Base-by-base conservation (phyloP, 208 protist species). In the Angomonas desouzai region DNA sequence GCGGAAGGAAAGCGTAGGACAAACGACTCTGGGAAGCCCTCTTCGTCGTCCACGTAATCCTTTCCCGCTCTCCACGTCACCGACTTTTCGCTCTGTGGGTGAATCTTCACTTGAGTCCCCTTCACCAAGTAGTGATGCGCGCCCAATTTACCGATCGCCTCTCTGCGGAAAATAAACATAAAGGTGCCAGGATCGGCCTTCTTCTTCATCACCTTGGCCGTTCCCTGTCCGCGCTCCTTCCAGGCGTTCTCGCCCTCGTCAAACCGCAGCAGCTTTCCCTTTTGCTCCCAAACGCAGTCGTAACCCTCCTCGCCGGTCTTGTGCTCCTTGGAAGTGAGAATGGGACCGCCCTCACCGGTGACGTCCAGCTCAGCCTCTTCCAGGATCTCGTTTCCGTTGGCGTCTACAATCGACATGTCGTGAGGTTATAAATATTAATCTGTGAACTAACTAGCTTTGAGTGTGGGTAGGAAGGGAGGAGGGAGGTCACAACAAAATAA, bases 221-320 rank as follows among this genome's bases (percentile, higher is more conserved):
- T 78, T 1, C 92, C 92, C 62, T 90, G 74, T 0, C 88, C 92
- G 45, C 92, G 82, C 77, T 97, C 92, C 79, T 96, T 97, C 92
- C 92, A 97, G 67, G 76, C 62, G 62, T 97, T 97, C 72, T 96
- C 90, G 29, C 88, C 92, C 62, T 97, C 89, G 48, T 97, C 89
- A 62, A 97, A 97, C 56, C 92, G 89, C 32, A 92, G 70, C 22
- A 96, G 76, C 78, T 94, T 94, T 36, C 67, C 82, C 9, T 64
- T 66, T 48, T 84, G 66, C 65, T 91, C 70, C 77, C 80, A 97
- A 2, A 87, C 63, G 3, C 85, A 34, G 55, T 91, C 74, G 58
- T 82, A 93, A 56, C 86, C 77, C 58, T 97, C 89, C 70, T 94
- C 89, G 29, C 87, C 92, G 56, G 71, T 94, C 66, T 86, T 89